A percentile compares a stretch with the other conserved stretches of the same genome.
phyloP scores from a whole-genome alignment of 225 moss, liverwort and hornwort species.

The Ulota crispa region DNA sequence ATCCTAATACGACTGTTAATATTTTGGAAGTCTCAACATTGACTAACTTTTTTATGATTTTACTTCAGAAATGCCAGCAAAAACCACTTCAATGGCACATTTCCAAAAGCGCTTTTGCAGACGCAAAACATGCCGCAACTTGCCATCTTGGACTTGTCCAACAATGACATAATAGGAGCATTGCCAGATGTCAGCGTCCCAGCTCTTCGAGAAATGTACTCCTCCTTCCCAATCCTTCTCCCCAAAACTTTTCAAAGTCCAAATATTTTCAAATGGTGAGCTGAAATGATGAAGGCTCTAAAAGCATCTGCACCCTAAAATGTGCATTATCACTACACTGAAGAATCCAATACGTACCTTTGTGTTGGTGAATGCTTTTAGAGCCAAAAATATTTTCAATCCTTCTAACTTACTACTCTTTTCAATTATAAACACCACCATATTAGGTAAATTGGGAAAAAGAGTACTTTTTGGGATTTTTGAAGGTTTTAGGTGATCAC shows the following conservation, averaged over 20 bases:
- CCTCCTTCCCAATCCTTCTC: too few relatives aligned
- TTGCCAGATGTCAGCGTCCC: neutral
- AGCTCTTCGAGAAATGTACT: constrained; percentile 30
- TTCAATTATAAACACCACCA: too few relatives aligned
- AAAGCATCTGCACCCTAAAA: too few relatives aligned
- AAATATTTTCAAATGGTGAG: too few relatives aligned
- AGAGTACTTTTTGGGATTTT: too few relatives aligned
- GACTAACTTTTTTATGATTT: neutral
- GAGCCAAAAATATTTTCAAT: too few relatives aligned
- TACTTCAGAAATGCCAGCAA: constrained; percentile 35
- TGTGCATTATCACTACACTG: too few relatives aligned
- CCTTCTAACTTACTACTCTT: neutral
- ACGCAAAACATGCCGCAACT: neutral
- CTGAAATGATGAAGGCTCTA: too few relatives aligned
- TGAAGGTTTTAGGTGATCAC: too few relatives aligned
- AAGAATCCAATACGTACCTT: too few relatives aligned
- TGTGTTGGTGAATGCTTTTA: too few relatives aligned
- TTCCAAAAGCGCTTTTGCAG: neutral
- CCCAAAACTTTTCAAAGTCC: neutral
- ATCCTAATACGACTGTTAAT: neutral
- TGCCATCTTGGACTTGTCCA: constrained; percentile 29
- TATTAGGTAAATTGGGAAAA: too few relatives aligned
- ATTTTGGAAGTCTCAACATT: neutral
- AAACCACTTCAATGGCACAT: constrained; percentile 24
- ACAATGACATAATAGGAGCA: constrained; percentile 21